phyloP scores from a whole-genome alignment of 1,284 basidiomycete genomes.

The Boletellus deceptivus region DNA sequence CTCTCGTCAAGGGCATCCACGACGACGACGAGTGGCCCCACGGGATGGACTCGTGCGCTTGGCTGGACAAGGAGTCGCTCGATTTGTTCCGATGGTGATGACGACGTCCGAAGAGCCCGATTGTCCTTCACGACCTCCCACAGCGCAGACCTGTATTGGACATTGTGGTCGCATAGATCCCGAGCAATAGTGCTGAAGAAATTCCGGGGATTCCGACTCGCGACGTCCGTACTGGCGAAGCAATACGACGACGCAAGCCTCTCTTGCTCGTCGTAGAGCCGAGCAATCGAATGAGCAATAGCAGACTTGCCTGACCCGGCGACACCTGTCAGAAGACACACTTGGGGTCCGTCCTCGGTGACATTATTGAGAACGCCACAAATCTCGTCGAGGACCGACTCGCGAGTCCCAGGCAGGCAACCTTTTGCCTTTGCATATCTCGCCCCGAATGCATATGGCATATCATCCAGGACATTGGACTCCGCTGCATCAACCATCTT shows the following conservation, averaged over 20 bases:
- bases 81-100: slow-evolving; percentile 1
- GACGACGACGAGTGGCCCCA: slow-evolving; percentile 8
- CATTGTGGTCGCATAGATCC: slow-evolving; percentile 3
- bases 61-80: slow-evolving; percentile 1
- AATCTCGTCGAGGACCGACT: background rate
- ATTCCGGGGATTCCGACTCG: background rate
- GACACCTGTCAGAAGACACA: slow-evolving; percentile 1
- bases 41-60: background rate
- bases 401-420: background rate
- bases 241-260: background rate
- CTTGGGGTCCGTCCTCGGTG: background rate
- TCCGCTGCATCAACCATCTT: background rate
- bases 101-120: slow-evolving; percentile 1
- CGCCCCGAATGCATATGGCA: background rate
- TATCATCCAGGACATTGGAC: background rate
- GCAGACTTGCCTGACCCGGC: slow-evolving; percentile 1
- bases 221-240: background rate
- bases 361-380: slow-evolving; percentile 16
- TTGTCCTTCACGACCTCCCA: slow-evolving; percentile 2
- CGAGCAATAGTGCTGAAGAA: slow-evolving; percentile 6
- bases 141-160: background rate
- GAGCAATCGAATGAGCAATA: background rate
- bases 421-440: background rate
- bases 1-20: slow-evolving; percentile 16
- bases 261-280: background rate